Conservation (phyloP, 495 filamentous ascomycete genomes). For the Tetracladium marchalianum region DNA sequence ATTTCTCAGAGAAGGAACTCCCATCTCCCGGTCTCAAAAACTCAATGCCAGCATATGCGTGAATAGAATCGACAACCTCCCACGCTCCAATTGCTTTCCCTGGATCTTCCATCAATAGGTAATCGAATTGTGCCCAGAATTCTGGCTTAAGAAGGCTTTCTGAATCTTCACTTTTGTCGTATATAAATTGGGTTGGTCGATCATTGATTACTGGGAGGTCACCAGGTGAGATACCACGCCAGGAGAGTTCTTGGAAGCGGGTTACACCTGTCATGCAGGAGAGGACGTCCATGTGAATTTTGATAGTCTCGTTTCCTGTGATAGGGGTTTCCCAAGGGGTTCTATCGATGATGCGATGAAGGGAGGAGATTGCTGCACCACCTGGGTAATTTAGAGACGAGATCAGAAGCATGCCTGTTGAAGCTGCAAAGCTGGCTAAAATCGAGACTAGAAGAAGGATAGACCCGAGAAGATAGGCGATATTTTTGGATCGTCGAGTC, state of each 20-base stretch:
- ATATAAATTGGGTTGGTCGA: slow-evolving; percentile 22
- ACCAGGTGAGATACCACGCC: background rate
- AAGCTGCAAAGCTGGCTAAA: slow-evolving; percentile 44
- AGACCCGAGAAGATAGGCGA: slow-evolving; percentile 46
- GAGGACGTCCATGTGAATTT: slow-evolving; percentile 74
- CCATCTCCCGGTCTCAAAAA: slow-evolving; percentile 44
- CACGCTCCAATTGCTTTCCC: slow-evolving; percentile 51
- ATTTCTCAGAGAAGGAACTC: slow-evolving; percentile 11
- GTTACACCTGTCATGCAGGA: slow-evolving; percentile 93
- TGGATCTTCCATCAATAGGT: slow-evolving; percentile 62
- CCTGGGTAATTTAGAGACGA: slow-evolving; percentile 86
- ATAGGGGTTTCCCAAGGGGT: background rate
- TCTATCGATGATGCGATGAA: slow-evolving; percentile 39
- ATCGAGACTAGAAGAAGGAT: slow-evolving; percentile 47
- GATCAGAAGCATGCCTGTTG: slow-evolving; percentile 54
- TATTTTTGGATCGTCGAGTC: slow-evolving; percentile 50
- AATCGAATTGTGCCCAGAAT: slow-evolving; percentile 83
- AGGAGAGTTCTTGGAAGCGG: slow-evolving; percentile 55
- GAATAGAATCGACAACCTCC: slow-evolving; percentile 57
- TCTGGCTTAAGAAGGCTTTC: slow-evolving; percentile 39
- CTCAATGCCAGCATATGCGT: slow-evolving; percentile 62
- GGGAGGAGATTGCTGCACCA: slow-evolving; percentile 51
- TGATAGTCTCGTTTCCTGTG: slow-evolving; percentile 6
- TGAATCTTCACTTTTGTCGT: slow-evolving; percentile 58
- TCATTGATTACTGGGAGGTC: slow-evolving; percentile 3